Evolutionary conservation across 2,329 filamentous ascomycete genomes (phyloP), one percentile per base, ranked within the genome.

Genomic region (Fusarium sp.): DNA sequence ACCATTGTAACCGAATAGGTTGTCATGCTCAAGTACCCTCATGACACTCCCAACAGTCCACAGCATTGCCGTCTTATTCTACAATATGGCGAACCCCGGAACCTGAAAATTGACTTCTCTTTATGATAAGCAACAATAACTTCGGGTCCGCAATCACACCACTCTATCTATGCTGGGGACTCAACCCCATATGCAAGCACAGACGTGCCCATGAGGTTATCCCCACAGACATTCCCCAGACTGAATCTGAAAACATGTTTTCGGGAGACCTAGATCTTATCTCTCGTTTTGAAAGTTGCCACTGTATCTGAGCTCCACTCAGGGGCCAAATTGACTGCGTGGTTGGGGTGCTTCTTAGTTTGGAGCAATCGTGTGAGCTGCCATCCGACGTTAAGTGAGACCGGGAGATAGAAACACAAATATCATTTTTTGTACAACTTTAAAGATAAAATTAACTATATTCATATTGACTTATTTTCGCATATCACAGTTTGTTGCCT

Each of bases 221-320:
- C 74, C 74, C 74, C 74, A 72, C 41, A 49, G 58, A 18, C 20
- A 18, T 38, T n/a, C 64, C 58, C 53, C 46, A 56, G 35, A 39
- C 47, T 44, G 10, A 45, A 27, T 39, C 36, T 46, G 29, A 46
- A n/a, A 17, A 14, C 8, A 54, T 22, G 31, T n/a, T 38, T 42
- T n/a, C 31, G 4, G 27, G 25, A 8, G 54, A 55, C 38, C 29
- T 27, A 31, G 45, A 72, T 69, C 45, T 46, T 46, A 29, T 22
- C 31, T 36, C 29, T 29, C 7, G n/a, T 12, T 35, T 27, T 39
- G 13, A 33, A 11, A 42, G 17, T 27, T 52, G 50, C 49, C 39
- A 47, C 47, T 12, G 38, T 54, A 50, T 14, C 50, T 46, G 42
- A 46, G 35, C 52, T 49, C 69, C 69, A 70, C 64, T n/a, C 13